Evolutionary conservation across 192 early-diverging fungal genomes (phyloP).

Genomic region (Entomortierella beljakovae): DNA sequence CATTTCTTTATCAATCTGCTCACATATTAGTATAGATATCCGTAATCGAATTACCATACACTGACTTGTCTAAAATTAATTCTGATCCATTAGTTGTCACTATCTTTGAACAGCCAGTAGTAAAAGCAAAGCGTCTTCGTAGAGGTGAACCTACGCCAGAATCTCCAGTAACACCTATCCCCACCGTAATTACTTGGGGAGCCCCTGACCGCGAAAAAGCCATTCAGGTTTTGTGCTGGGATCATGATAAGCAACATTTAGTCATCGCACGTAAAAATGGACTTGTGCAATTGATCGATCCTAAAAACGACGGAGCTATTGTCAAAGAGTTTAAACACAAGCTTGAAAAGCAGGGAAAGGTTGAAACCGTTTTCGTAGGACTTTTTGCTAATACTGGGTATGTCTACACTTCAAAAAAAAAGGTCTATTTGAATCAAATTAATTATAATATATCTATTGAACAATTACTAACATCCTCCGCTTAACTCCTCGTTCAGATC

Average conservation of each 20-base stretch:
- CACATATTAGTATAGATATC: not conserved
- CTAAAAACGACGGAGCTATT: conserved; percentile 47
- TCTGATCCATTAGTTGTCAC: conserved; percentile 29
- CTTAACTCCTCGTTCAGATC: conserved; percentile 5
- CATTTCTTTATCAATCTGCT: not conserved
- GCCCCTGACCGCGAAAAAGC: conserved; percentile 35
- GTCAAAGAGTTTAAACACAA: conserved; percentile 52
- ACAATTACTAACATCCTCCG: not conserved
- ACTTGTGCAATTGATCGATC: conserved; percentile 57
- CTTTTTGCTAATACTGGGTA: conserved; percentile 61
- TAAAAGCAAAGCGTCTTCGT: conserved; percentile 35
- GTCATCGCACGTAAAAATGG: conserved; percentile 67
- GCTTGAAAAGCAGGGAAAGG: conserved; percentile 38
- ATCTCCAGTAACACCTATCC: conserved; percentile 14
- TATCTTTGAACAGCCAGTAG: conserved; percentile 20
- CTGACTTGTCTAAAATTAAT: not conserved
- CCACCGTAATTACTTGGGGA: conserved; percentile 53
- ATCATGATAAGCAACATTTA: conserved; percentile 55
- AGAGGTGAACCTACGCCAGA: conserved; percentile 27
- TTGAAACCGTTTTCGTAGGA: conserved; percentile 60
- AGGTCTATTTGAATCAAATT: not conserved
- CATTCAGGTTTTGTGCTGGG: conserved; percentile 53
- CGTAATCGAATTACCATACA: not conserved
- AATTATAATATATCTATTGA: not conserved
- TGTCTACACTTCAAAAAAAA: not conserved